Conservation (phyloP, 2,329 filamentous ascomycete genomes). For the Fusarium nanum region DNA sequence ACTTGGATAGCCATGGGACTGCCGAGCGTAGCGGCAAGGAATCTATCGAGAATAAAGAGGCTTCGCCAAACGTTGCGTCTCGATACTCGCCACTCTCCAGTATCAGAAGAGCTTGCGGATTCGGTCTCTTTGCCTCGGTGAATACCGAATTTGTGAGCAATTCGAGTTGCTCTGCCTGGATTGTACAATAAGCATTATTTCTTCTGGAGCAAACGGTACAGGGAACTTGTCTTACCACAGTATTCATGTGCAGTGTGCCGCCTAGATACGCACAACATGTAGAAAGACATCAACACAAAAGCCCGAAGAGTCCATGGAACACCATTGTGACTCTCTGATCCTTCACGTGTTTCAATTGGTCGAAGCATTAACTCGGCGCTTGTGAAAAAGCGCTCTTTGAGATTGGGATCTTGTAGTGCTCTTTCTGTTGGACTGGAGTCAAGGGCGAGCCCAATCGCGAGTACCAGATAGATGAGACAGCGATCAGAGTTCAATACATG, state of each 20-base stretch:
- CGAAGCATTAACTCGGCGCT: constrained; percentile 66
- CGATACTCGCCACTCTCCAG: constrained; percentile 56
- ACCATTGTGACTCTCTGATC: constrained; percentile 60
- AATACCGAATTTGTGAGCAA: constrained; percentile 70
- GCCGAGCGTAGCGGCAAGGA: constrained; percentile 71
- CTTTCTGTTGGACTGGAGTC: constrained; percentile 65
- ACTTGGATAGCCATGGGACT: constrained; percentile 69
- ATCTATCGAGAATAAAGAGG: constrained; percentile 72
- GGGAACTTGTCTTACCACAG: constrained; percentile 58
- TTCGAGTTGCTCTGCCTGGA: constrained; percentile 71
- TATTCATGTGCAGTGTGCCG: constrained; percentile 72
- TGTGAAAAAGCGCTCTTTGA: constrained; percentile 72
- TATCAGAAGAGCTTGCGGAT: constrained; percentile 58
- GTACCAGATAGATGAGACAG: constrained; percentile 70
- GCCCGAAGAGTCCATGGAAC: constrained; percentile 75
- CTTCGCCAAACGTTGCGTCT: constrained; percentile 72
- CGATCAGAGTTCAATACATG: constrained; percentile 62
- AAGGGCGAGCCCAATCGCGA: constrained; percentile 71
- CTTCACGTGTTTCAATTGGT: constrained; percentile 33
- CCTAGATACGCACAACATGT: constrained; percentile 70
- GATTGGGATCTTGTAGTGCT: constrained; percentile 60
- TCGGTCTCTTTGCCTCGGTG: constrained; percentile 69
- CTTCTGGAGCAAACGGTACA: background rate
- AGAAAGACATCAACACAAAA: constrained; percentile 71
- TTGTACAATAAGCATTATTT: constrained; percentile 23